Base-by-base conservation (phyloP, 225 moss, liverwort and hornwort species). In the Physcomitrellopsis africana region DNA sequence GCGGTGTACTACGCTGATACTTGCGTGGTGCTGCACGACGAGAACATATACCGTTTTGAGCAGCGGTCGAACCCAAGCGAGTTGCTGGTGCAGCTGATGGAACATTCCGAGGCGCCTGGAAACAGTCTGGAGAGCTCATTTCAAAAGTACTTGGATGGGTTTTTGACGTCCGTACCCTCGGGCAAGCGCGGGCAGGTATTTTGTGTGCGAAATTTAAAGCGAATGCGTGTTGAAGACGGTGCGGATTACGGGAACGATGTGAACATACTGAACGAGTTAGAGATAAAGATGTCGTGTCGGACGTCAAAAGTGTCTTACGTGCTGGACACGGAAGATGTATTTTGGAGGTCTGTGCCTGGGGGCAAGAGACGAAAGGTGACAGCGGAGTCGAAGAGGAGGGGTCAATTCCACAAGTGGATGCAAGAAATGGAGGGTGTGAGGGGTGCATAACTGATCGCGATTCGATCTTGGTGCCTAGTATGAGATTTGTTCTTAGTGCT, bases 291-390 rank as follows among this genome's bases (percentile, higher is more conserved):
- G 11, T 91, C 94, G 0, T 91, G 94, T 78, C 86, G 81, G 52
- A 92, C 89, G 1, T 96, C 70, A 8, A 96, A 96, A 83, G 91
- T 95, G 1, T 93, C 95, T 7, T 95, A 95, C 63, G 93, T 95
- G 14, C 79, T 95, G 16, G 95, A 95, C 37, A 95, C 93, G 0
- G 93, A 84, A 74, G 95, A 95, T 55, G 65, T 88, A 44, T 91
- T 95, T 42, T 63, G 79, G 29, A 85, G 95, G 58, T 62, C 29
- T 29, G 29, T 29, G 29, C 29, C 29, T 29, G 29, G 29, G 29
- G 29, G 29, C 29, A 29, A 29, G 29, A 29, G 29, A 29, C 29
- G 29, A 29, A 29, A 29, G 29, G 29, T 29, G 29, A 29, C 29
- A 4, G 29, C 29, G 65, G 60, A 65, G 65, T 10, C 15, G 0